These are phyloP conservation scores for Sordariomycetes sp. DNA, from an alignment of 2,329 filamentous ascomycete species.

Conservation along the genomic window DNA sequence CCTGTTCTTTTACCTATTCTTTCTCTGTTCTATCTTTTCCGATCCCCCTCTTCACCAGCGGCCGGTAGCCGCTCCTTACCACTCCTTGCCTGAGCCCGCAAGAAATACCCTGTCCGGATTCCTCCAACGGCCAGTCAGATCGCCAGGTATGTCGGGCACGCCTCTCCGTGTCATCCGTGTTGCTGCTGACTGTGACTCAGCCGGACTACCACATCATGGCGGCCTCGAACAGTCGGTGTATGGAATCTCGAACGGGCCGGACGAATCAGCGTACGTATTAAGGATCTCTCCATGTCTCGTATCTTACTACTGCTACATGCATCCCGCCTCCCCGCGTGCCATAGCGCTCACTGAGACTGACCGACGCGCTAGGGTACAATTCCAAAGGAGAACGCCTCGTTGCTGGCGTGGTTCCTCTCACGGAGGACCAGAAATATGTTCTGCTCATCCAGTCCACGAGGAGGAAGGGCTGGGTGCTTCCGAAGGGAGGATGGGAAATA, in stretches of 20 bases:
- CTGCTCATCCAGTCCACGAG: slow-evolving; percentile 88
- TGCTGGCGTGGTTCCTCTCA: slow-evolving; percentile 86
- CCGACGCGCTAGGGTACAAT: slow-evolving; percentile 62
- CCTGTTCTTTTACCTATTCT: not conserved
- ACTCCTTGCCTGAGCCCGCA: not conserved
- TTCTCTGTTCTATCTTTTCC: slow-evolving; percentile 5
- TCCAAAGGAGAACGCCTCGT: slow-evolving; percentile 87
- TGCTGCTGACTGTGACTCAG: not conserved
- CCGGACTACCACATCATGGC: slow-evolving; percentile 2
- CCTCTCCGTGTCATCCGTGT: not conserved
- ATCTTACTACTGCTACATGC: too few relatives aligned
- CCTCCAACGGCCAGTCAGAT: not conserved
- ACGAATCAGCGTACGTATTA: slow-evolving; percentile 69
- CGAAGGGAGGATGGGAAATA: slow-evolving; percentile 95
- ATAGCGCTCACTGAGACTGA: not conserved
- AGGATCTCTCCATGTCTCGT: not conserved
- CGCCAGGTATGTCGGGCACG: not conserved
- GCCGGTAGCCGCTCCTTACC: slow-evolving; percentile 2
- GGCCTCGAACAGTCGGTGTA: slow-evolving; percentile 34
- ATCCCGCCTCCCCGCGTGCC: too few relatives aligned
- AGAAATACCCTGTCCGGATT: not conserved
- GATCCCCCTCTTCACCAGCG: slow-evolving; percentile 1
- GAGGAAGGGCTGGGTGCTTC: slow-evolving; percentile 88
- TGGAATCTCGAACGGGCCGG: slow-evolving; percentile 67
- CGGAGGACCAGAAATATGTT: slow-evolving; percentile 75